Conservation (phyloP, 371 early-diverging fungal species). For the Mortierella sp. region DNA sequence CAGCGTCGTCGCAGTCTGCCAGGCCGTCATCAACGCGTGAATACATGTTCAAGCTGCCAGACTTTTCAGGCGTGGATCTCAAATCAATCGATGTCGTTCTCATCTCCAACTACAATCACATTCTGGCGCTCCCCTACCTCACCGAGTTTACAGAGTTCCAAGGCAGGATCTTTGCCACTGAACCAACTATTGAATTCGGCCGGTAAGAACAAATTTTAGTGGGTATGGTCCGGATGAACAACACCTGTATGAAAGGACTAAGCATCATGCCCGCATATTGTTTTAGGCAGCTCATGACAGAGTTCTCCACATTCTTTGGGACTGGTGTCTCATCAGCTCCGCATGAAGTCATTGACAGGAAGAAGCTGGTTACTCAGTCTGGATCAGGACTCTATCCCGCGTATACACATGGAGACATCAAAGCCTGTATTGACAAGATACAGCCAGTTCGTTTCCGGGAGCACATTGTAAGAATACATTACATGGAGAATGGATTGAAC, state of each 20-base stretch:
- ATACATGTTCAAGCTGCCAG: constrained; percentile 63
- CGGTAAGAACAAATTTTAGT: too few species aligned
- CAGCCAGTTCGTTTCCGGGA: constrained; percentile 73
- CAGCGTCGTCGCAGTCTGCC: not conserved
- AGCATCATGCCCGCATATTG: not conserved
- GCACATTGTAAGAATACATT: constrained; percentile 56
- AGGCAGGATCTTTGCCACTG: constrained; percentile 84
- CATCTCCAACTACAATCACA: constrained; percentile 77
- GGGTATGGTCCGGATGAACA: too few species aligned
- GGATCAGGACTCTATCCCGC: constrained; percentile 54
- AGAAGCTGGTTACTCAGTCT: constrained; percentile 30
- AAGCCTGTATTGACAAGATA: constrained; percentile 71
- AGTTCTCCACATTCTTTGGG: constrained; percentile 67
- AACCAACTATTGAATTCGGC: constrained; percentile 84
- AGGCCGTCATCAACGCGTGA: constrained; percentile 17
- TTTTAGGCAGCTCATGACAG: constrained; percentile 71
- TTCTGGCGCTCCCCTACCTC: constrained; percentile 83
- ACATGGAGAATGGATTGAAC: too few species aligned
- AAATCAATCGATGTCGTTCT: constrained; percentile 79
- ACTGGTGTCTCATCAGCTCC: constrained; percentile 48
- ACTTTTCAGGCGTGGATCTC: constrained; percentile 65
- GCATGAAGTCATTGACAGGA: constrained; percentile 43
- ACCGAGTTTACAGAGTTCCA: constrained; percentile 87
- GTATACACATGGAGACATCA: constrained; percentile 69
- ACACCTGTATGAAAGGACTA: too few species aligned